phyloP scores from a whole-genome alignment of 768 basidiomycete species.

The Boletus reticulatus region DNA sequence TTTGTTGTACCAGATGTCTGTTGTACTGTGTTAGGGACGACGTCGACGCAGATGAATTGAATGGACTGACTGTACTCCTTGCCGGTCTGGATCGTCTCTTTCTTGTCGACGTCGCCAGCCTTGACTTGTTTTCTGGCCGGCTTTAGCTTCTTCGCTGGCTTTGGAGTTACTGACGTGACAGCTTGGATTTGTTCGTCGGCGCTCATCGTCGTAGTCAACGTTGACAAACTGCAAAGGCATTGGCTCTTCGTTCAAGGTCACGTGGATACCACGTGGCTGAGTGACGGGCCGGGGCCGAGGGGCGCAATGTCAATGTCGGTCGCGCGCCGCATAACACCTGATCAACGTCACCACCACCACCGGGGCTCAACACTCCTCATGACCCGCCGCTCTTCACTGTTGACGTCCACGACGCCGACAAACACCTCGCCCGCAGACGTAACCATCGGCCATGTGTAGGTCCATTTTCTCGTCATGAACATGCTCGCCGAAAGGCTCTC shows the following conservation, averaged over 20 bases:
- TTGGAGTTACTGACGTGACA: slow-evolving; percentile 19
- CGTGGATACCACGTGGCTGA: slow-evolving; percentile 22
- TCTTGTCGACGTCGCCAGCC: slow-evolving; percentile 85
- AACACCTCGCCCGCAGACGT: slow-evolving; percentile 43
- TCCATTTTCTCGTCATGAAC: slow-evolving; percentile 11
- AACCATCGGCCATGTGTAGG: slow-evolving; percentile 63
- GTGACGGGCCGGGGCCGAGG: slow-evolving; percentile 23
- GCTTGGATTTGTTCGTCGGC: slow-evolving; percentile 24
- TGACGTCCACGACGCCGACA: slow-evolving; percentile 44
- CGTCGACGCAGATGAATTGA: background rate
- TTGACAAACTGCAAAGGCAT: background rate
- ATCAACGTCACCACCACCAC: slow-evolving; percentile 8
- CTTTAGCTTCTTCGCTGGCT: slow-evolving; percentile 64
- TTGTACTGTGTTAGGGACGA: slow-evolving; percentile 8
- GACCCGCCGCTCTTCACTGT: slow-evolving; percentile 45
- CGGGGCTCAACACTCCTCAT: slow-evolving; percentile 33
- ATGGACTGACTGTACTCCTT: slow-evolving; percentile 88
- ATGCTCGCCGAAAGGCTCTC: background rate
- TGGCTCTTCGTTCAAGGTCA: slow-evolving; percentile 5
- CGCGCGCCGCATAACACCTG: slow-evolving; percentile 2
- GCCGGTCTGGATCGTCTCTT: slow-evolving; percentile 85
- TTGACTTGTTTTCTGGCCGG: slow-evolving; percentile 95
- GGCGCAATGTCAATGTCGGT: background rate
- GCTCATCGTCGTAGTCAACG: slow-evolving; percentile 29
- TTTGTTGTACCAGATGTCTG: slow-evolving; percentile 98